Evolutionary conservation across 441 rosid genomes (phyloP), one percentile per base, ranked within the genome.

Genomic region (Gossypium schwendimanii): DNA sequence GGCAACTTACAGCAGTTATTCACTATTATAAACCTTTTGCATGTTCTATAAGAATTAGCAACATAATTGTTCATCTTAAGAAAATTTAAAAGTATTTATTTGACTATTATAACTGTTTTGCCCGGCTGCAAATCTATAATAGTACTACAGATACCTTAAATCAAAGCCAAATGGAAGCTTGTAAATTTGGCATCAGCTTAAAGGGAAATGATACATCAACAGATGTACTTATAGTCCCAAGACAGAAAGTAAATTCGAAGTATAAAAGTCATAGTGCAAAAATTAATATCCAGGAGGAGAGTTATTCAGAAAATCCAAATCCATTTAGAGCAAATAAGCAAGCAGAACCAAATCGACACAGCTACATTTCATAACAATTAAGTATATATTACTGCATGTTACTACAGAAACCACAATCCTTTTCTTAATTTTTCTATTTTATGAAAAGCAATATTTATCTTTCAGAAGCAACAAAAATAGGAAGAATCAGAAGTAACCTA

Each of bases 401-500:
- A 26, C 36, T n/a, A 24, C 20, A 65, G 55, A 50, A 65, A 12
- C 24, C 18, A 63, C 49, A 3, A 65, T 64, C 31, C 54, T 21
- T 23, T 21, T 39, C 63, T 20, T 11, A 9, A 21, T 11, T 60
- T 60, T 2, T 12, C 6, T 41, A 4, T 20, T 45, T 21, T 0
- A 44, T 44, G 6, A 65, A 65, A 65, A 4, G 28, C 21, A 65
- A 65, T 4, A 17, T 6, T 57, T 31, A 31, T 50, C 7, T 28
- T 44, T 23, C 14, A 60, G 15, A 55, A 41, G 20, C 6, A 33
- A 52, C 36, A 18, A 69, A 31, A 59, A 53, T 14, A 8, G 52
- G 24, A 52, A 15, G 52, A 11, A 61, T 28, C 11, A 65, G 74
- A 8, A 79, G 80, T 75, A 73, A 92, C 99, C 99, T 93, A 75